Evolutionary conservation across 1,284 basidiomycete genomes (phyloP).

Genomic region (Ceratobasidium sp.): DNA sequence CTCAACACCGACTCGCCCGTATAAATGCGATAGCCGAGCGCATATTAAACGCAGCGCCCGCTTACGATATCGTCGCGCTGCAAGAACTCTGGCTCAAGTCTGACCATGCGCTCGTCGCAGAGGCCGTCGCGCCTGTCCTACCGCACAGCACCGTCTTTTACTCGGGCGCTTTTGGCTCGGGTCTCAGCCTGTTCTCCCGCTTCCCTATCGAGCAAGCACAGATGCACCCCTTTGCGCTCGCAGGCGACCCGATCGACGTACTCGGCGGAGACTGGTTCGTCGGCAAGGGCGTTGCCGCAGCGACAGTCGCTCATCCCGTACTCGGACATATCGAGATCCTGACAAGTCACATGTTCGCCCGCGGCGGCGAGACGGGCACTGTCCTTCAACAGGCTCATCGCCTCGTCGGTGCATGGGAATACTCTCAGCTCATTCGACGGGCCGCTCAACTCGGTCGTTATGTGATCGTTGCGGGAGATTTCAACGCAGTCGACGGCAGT

Average conservation of each 20-base stretch:
- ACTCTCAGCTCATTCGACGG: conserved; percentile 81
- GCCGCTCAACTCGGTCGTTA: conserved; percentile 87
- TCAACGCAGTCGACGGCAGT: conserved; percentile 38
- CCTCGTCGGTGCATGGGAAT: conserved; percentile 95
- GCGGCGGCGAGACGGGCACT: conserved; percentile 85
- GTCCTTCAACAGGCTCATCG: conserved; percentile 86
- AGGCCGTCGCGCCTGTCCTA: conserved; percentile 66
- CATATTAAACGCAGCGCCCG: conserved; percentile 61
- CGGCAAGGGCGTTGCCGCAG: conserved; percentile 91
- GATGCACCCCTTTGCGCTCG: conserved; percentile 88
- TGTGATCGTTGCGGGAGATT: conserved; percentile 75
- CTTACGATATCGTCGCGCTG: conserved; percentile 89
- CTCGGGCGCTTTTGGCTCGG: conserved; percentile 96
- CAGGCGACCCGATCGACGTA: conserved; percentile 91
- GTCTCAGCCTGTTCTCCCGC: conserved; percentile 89
- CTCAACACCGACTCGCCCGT: conserved; percentile 79
- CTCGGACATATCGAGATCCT: conserved; percentile 90
- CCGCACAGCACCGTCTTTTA: conserved; percentile 93
- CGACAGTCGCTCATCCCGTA: conserved; percentile 79
- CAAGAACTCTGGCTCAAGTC: conserved; percentile 96
- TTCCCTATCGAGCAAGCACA: conserved; percentile 84
- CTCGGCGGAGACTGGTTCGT: conserved; percentile 96
- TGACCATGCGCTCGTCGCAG: conserved; percentile 82
- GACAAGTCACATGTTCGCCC: conserved; percentile 92
- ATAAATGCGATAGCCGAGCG: conserved; percentile 76